Percentiles rank a stretch among this genome's conserved stretches.
Conservation (phyloP, 1,284 basidiomycete genomes). For the Trametes pubescens region DNA sequence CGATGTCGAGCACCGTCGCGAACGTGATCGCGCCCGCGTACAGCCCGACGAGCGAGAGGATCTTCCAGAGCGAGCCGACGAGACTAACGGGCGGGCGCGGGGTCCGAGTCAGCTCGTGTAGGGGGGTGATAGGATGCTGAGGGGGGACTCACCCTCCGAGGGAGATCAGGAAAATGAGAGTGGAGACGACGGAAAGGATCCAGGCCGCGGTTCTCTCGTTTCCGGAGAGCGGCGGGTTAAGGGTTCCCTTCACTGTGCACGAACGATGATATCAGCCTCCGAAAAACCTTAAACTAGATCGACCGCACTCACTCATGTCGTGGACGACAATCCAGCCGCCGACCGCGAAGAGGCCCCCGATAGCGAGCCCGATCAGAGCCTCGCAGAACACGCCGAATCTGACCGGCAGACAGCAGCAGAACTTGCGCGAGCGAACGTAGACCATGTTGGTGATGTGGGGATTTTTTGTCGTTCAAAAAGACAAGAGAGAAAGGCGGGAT, state of each 20-base stretch:
- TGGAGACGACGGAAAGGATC: conserved; percentile 56
- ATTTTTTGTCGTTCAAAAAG: conserved; percentile 3
- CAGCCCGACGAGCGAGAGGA: conserved; percentile 51
- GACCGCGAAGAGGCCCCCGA: conserved; percentile 54
- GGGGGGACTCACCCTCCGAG: conserved; percentile 55
- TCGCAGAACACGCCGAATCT: conserved; percentile 68
- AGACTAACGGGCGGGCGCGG: conserved; percentile 45
- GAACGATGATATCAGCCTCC: not conserved
- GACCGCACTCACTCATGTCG: conserved; percentile 35
- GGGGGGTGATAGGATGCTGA: not conserved
- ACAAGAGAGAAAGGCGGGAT: not conserved
- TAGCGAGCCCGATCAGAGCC: conserved; percentile 52
- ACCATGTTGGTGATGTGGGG: conserved; percentile 31
- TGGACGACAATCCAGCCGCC: conserved; percentile 50
- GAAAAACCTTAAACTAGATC: not conserved
- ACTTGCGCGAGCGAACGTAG: conserved; percentile 47
- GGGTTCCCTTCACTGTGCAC: conserved; percentile 32
- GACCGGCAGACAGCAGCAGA: conserved; percentile 71
- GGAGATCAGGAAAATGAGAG: conserved; percentile 55
- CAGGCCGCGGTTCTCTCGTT: conserved; percentile 55
- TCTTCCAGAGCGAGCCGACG: conserved; percentile 54
- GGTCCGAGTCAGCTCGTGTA: not conserved
- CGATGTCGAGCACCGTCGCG: conserved; percentile 58
- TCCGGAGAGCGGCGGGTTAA: conserved; percentile 32
- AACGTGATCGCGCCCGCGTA: conserved; percentile 56